Evolutionary conservation across 106 monocot genomes (phyloP), one percentile per base, ranked within the genome.

Genomic region (Dioscorea dumetorum): DNA sequence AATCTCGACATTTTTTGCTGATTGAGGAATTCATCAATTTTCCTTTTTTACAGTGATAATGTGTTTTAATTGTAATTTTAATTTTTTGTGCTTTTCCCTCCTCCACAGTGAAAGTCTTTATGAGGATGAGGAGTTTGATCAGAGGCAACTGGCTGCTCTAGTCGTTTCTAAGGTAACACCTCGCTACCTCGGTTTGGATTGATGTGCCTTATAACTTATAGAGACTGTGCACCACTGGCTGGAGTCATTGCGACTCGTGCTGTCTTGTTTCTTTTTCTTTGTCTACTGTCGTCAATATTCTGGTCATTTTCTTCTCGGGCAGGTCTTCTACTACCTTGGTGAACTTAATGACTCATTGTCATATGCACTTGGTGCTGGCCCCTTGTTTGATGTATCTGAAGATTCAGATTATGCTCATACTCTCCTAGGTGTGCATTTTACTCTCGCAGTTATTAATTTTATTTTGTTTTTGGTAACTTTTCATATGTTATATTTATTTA

Each of bases 261-360:
- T 6, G 41, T 41, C 41, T 41, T 41, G 41, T 41, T 41, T 6
- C 28, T 28, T 41, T 41, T 41, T 41, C 41, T 41, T 6, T 41
- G 41, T 5, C 10, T 6, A 6, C 41, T 41, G 41, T 41, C 10
- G 5, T 41, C 41, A 41, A 41, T 1, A 41, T 54, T 54, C 19
- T 54, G 54, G 18, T 19, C 18, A 7, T 22, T 21, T 32, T 19
- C 28, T 54, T 23, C 22, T 53, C 24, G 33, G 13, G 58, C 69
- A 95, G 95, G 97, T 92, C 52, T 99, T 99, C 76, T 99, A 99
- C 76, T 90, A 93, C 68, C 92, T 93, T 34, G 99, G 99, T 7
- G 99, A 99, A 50, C 85, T 99, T 49, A 90, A 93, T 61, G 93
- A 93, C 49, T 87, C 99, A 3, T 78, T 99, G 28, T 87, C 93